Evolutionary conservation across 225 moss, liverwort and hornwort genomes (phyloP), one percentile per base, ranked within the genome.

Genomic region (Ulota crispa): DNA sequence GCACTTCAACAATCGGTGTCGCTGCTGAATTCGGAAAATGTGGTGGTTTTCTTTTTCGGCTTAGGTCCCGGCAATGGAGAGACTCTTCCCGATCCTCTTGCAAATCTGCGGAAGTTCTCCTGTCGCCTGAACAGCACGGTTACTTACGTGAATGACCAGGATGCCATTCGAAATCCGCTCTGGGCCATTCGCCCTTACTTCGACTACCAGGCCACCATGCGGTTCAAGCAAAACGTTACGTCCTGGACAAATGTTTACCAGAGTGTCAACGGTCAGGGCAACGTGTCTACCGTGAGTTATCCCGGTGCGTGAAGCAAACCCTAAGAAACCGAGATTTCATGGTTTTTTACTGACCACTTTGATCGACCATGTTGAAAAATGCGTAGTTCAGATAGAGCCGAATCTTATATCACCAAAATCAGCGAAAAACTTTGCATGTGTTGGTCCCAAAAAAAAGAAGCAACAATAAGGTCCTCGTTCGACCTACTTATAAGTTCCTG

Each of bases 151-250:
- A 81, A 69, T 30, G 71, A 71, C n/a, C 55, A 75, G 36, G 81
- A 85, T 87, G 90, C 87, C 6, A 23, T 76, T 64, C 83, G 75
- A 70, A 90, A 90, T 69, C 83, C 90, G 36, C 79, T 90, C 31
- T 90, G 90, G 87, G 87, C 85, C 75, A 81, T 88, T 76, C 87
- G 90, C 50, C 83, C 90, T 26, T 88, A 79, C 81, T 90, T 88
- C 63, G 87, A 90, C 62, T 90, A 90, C 79, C 87, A 88, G 72
- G 81, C 87, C 47, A 68, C 70, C 6, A 34, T 90, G 90, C 85
- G 85, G 36, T 88, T 81, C 42, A 78, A 79, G 68, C 68, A 80
- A 24, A 87, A 90, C 42, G 67, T 83, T 11, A 87, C 87, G 26
- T 90, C 85, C 55, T 90, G 89, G 89, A 88, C 87, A 39, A 60